Conservation (phyloP, 768 basidiomycete species). For the Polyporus arcularius region DNA sequence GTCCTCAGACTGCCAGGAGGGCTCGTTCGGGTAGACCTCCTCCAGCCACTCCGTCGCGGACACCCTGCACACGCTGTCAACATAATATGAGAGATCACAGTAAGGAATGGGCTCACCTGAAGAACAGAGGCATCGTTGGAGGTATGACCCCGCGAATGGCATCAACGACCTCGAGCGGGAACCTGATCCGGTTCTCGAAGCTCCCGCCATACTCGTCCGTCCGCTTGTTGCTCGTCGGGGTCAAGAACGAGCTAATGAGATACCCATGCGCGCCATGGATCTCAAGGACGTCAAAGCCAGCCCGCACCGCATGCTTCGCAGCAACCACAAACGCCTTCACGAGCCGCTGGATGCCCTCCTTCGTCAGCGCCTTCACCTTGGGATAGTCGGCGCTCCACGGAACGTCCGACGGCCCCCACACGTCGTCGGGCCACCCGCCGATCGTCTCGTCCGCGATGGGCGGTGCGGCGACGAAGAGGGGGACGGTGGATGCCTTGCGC, state of each 20-base stretch:
- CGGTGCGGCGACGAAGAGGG: conserved; percentile 63
- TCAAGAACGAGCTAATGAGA: conserved; percentile 36
- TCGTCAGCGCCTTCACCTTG: conserved; percentile 37
- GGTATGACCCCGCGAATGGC: conserved; percentile 57
- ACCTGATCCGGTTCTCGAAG: conserved; percentile 48
- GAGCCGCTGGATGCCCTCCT: conserved; percentile 38
- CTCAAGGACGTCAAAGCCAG: conserved; percentile 34
- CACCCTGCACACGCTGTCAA: conserved; percentile 38
- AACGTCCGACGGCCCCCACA: conserved; percentile 37
- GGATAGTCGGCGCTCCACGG: conserved; percentile 36
- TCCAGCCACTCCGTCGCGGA: conserved; percentile 77
- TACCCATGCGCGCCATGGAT: conserved; percentile 27
- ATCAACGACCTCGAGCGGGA: conserved; percentile 31
- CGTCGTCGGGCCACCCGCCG: conserved; percentile 38
- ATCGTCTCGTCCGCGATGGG: conserved; percentile 33
- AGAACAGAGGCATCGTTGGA: conserved; percentile 64
- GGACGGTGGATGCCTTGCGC: conserved; percentile 62
- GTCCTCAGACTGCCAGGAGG: conserved; percentile 69
- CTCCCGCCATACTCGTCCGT: conserved; percentile 49
- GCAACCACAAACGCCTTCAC: conserved; percentile 37
- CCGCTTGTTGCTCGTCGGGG: conserved; percentile 42
- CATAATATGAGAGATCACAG: neutral
- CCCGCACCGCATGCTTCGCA: conserved; percentile 32
- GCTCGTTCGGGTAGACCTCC: conserved; percentile 53
- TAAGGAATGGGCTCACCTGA: conserved; percentile 43